Base-by-base conservation (phyloP, 345 rosid genomes). In the Eutrema heterophyllum region DNA sequence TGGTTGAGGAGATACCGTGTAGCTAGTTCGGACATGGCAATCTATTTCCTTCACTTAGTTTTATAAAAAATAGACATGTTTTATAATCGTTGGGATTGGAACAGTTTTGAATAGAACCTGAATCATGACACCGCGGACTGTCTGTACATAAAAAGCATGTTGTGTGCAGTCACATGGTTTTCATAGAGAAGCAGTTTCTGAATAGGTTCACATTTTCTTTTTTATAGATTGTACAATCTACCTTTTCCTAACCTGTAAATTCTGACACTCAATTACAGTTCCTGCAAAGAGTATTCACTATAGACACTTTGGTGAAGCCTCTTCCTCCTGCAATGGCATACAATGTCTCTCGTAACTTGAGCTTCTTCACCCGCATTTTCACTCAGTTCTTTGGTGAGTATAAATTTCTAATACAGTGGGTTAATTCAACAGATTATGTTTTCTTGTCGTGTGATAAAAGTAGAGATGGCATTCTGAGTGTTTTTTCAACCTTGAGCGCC, bases 341-440 rank as follows among this genome's bases (percentile, higher is more conserved):
- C 80, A 94, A 88, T 9, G 93, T 80, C 63, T 89, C 98, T 52
- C 93, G 97, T 60, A 94, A 91, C 82, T 84, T 94, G 88, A 86
- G 86, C 87, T 94, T 94, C 88, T 91, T 94, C 84, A 87, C 88
- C 0, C 93, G 98, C 69, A 94, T 94, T 78, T 94, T 94, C 81
- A 94, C 98, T 5, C 98, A 94, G 84, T 94, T 94, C 84, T 94
- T 91, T 72, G 97, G 98, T 94, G 75, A 75, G 93, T 76, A 66
- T 48, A 33, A 41, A 16, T 33, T 65, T 44, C 52, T 15, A 50
- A 16, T 39, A 15, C 15, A 10, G 41, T 11, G 0, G 0, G 21
- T 21, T 21, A 6, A 13, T n/a, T 29, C 29, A 4, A 45, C 0
- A 1, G 18, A 46, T 5, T 9, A 15, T 44, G 27, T 29, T 55